Base-by-base conservation (phyloP, 192 early-diverging fungal species). In the Martensiomyces pterosporus region DNA sequence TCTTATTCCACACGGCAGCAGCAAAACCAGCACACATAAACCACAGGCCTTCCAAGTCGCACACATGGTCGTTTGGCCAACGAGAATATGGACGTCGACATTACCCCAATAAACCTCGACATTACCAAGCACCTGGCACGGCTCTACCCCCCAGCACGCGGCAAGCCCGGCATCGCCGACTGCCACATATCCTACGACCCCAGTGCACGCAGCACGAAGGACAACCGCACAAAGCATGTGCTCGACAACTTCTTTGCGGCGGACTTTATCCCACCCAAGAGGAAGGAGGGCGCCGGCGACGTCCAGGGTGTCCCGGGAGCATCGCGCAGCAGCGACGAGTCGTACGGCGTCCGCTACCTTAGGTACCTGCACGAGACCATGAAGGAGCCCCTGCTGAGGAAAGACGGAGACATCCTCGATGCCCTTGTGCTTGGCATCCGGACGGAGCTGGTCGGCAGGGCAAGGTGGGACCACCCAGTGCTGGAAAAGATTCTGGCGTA, bases 161-260 rank as follows among this genome's bases (percentile, higher is more conserved):
- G 12, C 6, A 32, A 32, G 29, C 29, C 5, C 29, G 29, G 12
- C 29, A n/a, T 4, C 32, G 18, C 9, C 27, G 45, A 19, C 27
- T 3, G 26, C 27, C 17, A 2, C 27, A 19, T 7, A 18, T 18
- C 7, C 41, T 9, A 26, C 0, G 12, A 17, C 14, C 17, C 16
- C 44, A 6, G 24, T 3, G 3, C 43, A 33, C n/a, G 16, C 16
- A 33, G 5, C 9, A 29, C 6, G 9, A 10, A 12, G n/a, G 33
- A 43, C 26, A 39, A 13, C 22, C 25, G 1, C 17, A 22, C 16
- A 17, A 9, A 12, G 7, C 29, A 44, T 1, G 45, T 69, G 5
- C 47, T 73, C 35, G 69, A 73, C 24, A 53, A 37, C 3, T 73
- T 73, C 24, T 73, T 65, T 10, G 69, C 69, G 9, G 69, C 69